These are phyloP conservation scores for Combretum micranthum DNA, from an alignment of 345 rosid genomes.

Conservation along the genomic window DNA sequence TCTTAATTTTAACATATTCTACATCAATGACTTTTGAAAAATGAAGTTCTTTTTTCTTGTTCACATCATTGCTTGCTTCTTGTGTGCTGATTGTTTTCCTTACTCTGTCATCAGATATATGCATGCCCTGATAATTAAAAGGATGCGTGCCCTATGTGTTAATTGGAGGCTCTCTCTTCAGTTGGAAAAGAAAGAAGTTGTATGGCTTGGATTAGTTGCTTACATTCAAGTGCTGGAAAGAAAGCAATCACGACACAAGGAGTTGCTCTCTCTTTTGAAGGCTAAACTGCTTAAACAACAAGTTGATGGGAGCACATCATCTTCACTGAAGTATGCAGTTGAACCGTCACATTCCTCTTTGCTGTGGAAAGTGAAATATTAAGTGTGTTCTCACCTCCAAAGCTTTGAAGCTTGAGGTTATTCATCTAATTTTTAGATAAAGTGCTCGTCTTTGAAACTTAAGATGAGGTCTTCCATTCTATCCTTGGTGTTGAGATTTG, in stretches of 20 bases:
- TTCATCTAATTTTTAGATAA: no score
- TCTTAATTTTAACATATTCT: no score
- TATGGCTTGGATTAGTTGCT: conserved; percentile 75
- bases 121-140: conserved; percentile 40
- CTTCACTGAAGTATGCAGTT: conserved; percentile 41
- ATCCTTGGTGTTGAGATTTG: no score
- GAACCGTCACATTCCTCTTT: conserved; percentile 56
- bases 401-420: no score
- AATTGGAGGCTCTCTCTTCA: conserved; percentile 26
- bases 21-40: not conserved
- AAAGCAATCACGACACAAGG: conserved; percentile 52
- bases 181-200: conserved; percentile 46
- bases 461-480: no score
- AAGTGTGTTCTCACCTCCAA: conserved; percentile 6
- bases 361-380: conserved; percentile 62
- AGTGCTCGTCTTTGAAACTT: no score
- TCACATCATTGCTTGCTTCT: not conserved
- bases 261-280: conserved; percentile 34
- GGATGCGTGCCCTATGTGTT: conserved; percentile 27
- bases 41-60: not conserved
- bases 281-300: conserved; percentile 27
- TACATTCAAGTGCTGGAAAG: conserved; percentile 47
- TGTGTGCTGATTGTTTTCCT: no score
- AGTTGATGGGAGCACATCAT: conserved; percentile 19
- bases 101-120: conserved; percentile 36